Percentiles rank a stretch among this genome's conserved stretches.
Evolutionary conservation across 2,329 filamentous ascomycete genomes (phyloP).

Genomic region (Clonostachys rosea): DNA sequence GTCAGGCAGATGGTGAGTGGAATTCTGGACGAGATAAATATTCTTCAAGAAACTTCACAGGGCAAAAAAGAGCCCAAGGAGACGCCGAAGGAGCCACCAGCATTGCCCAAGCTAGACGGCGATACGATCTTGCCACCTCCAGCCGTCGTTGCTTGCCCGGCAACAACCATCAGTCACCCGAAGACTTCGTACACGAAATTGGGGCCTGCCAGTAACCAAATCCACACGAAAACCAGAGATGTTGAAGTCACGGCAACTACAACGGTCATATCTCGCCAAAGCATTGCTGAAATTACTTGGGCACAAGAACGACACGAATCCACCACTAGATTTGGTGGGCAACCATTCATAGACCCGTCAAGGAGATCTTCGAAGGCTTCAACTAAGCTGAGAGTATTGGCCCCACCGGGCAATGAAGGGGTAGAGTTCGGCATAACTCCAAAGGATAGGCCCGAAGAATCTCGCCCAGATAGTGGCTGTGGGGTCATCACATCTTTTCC

Average conservation of each 20-base stretch:
- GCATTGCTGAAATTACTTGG: constrained; percentile 1
- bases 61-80: background rate
- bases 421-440: background rate
- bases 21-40: background rate
- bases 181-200: background rate
- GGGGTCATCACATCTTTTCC: constrained; percentile 24
- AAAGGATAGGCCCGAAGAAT: background rate
- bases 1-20: background rate
- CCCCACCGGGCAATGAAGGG: background rate
- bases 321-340: background rate
- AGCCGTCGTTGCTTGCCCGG: background rate
- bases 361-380: background rate
- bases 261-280: constrained; percentile 1
- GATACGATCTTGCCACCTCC: background rate
- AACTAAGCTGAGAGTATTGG: background rate
- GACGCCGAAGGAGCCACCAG: background rate
- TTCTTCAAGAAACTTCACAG: background rate
- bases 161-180: background rate
- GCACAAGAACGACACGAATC: background rate
- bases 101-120: background rate
- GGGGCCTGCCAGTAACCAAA: background rate
- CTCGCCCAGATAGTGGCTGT: background rate
- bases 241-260: background rate
- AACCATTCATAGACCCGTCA: background rate
- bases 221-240: background rate